phyloP scores from a whole-genome alignment of 805 yeast species.

The Cyberlindnera euphorbiae region DNA sequence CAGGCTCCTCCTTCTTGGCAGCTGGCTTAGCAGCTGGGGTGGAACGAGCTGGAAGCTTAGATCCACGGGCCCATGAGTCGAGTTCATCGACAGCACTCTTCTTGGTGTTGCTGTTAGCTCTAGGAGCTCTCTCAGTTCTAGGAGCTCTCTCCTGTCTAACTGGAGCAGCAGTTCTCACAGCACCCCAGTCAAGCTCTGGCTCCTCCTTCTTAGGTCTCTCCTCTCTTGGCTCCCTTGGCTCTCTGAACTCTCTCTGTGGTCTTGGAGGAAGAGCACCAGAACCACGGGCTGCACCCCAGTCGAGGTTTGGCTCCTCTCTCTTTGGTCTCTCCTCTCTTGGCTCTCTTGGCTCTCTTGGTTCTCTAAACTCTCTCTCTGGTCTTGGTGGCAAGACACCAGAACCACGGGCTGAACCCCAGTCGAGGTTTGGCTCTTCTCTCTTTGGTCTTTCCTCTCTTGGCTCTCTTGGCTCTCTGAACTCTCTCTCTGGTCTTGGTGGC shows the following conservation, averaged over 20 bases:
- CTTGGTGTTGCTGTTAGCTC: conserved; percentile 26
- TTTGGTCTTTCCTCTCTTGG: conserved; percentile 24
- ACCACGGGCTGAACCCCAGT: conserved; percentile 40
- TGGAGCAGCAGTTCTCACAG: conserved; percentile 32
- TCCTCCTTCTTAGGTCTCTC: conserved; percentile 33
- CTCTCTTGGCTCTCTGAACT: conserved; percentile 30
- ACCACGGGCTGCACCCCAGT: conserved; percentile 49
- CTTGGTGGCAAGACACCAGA: conserved; percentile 30
- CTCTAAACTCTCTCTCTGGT: conserved; percentile 25
- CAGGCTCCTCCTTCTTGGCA: conserved; percentile 11
- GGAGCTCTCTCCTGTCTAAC: conserved; percentile 36
- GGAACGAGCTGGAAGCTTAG: conserved; percentile 20
- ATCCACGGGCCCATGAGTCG: conserved; percentile 23
- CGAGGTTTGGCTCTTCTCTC: conserved; percentile 37
- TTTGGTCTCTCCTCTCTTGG: conserved; percentile 27
- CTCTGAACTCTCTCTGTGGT: conserved; percentile 29
- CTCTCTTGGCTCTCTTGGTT: conserved; percentile 29
- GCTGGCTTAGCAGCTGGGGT: conserved; percentile 5
- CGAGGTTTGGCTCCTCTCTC: conserved; percentile 53
- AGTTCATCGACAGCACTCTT: conserved; percentile 23
- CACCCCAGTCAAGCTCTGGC: conserved; percentile 41
- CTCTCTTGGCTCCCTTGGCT: conserved; percentile 35
- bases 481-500: conserved; percentile 26
- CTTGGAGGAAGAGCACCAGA: conserved; percentile 21
- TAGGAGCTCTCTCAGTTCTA: conserved; percentile 37